Percentiles rank a stretch among this genome's conserved stretches.
Evolutionary conservation across 805 yeast species (phyloP).

Genomic region (Lipomyces spencermartinsiae): DNA sequence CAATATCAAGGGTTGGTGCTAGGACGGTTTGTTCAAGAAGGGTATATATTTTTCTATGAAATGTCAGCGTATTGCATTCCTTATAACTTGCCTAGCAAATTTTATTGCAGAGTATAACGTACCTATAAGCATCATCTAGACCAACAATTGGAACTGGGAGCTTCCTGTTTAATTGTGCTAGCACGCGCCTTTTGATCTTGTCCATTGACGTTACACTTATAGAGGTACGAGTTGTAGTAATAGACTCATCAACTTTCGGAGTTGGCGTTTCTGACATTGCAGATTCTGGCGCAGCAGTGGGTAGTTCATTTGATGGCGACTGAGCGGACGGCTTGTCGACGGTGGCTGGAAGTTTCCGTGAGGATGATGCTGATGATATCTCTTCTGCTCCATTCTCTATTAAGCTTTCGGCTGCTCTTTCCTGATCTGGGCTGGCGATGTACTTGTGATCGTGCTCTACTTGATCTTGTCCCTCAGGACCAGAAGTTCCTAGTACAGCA

Average conservation of each 20-base stretch:
- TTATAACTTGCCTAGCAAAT: not conserved
- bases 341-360: not conserved
- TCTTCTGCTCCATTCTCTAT: not conserved
- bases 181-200: conserved; percentile 25
- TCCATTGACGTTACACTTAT: not conserved
- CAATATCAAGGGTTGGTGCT: conserved; percentile 17
- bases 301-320: not conserved
- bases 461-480: not conserved
- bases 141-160: conserved; percentile 28
- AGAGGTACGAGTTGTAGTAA: not conserved
- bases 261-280: not conserved
- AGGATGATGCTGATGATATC: not conserved
- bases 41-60: conserved; percentile 55
- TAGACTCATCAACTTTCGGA: not conserved
- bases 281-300: not conserved
- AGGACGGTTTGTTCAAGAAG: conserved; percentile 30
- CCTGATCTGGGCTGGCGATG: not conserved
- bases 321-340: not conserved
- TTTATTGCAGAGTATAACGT: not conserved
- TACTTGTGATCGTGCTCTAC: not conserved
- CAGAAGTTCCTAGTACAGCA: not conserved
- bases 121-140: conserved; percentile 32
- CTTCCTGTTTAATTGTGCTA: conserved; percentile 34
- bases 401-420: not conserved
- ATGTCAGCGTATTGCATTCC: not conserved